Percentiles rank a stretch among this genome's conserved stretches.
These are phyloP conservation scores for Saksenaea oblongispora DNA, from an alignment of 371 early-diverging fungal genomes.

Conservation along the genomic window DNA sequence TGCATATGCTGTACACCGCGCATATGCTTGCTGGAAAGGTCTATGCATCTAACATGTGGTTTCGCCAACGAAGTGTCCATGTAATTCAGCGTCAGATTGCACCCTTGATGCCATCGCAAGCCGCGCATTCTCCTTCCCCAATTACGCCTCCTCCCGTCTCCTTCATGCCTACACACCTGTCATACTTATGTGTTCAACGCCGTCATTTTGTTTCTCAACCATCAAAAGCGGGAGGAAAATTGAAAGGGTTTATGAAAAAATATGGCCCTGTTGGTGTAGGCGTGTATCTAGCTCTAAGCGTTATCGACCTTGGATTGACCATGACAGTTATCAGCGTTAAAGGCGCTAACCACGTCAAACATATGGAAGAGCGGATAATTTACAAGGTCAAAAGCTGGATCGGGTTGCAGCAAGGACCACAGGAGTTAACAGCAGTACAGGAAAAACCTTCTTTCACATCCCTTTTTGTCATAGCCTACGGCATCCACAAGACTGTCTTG, in stretches of 20 bases:
- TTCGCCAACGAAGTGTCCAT: no score
- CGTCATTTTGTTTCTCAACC: background rate
- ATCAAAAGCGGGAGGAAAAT: conserved; percentile 3
- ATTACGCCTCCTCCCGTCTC: no score
- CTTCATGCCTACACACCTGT: no score
- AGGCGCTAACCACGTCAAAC: conserved; percentile 30
- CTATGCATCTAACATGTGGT: no score
- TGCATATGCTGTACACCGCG: no score
- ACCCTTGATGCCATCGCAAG: no score
- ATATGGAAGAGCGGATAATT: conserved; percentile 27
- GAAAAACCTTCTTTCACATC: conserved; percentile 29
- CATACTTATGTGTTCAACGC: background rate
- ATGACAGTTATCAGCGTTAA: conserved; percentile 29
- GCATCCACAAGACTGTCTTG: conserved; percentile 40
- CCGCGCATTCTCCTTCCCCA: no score
- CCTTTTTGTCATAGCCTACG: conserved; percentile 36
- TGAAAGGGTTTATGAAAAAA: conserved; percentile 31
- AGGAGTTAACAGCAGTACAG: background rate
- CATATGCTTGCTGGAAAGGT: no score
- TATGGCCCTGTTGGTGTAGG: conserved; percentile 36
- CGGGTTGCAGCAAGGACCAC: conserved; percentile 19
- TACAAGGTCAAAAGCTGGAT: conserved; percentile 19
- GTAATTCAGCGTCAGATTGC: no score
- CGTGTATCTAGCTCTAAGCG: conserved; percentile 29
- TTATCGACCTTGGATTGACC: conserved; percentile 32